A percentile compares a stretch with the other conserved stretches of the same genome.
Conservation (phyloP, 495 filamentous ascomycete genomes). For the Neurospora sublineolata region DNA sequence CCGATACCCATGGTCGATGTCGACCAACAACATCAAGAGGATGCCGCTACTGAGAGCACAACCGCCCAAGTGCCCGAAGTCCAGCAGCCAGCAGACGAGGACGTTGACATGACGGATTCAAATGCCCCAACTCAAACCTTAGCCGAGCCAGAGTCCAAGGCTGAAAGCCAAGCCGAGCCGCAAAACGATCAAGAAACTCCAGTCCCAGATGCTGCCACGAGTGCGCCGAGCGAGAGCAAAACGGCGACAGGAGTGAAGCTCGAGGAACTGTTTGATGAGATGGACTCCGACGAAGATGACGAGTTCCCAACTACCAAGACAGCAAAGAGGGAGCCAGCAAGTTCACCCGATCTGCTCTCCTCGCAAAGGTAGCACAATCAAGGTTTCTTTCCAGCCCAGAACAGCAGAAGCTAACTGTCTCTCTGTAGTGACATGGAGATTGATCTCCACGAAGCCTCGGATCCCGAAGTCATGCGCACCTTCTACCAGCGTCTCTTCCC, state of each 20-base stretch:
- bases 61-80: not conserved
- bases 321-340: constrained; percentile 15
- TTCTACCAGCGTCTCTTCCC: constrained; percentile 97
- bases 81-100: constrained; percentile 4
- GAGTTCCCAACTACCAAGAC: constrained; percentile 49
- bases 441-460: constrained; percentile 33
- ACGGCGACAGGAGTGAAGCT: constrained; percentile 48
- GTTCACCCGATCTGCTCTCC: constrained; percentile 18
- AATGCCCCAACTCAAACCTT: not conserved
- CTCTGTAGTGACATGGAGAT: not conserved
- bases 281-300: constrained; percentile 67
- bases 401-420: not conserved
- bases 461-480: constrained; percentile 71
- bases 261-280: constrained; percentile 70
- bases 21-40: not conserved
- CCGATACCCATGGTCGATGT: constrained; percentile 7
- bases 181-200: not conserved
- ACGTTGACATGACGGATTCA: constrained; percentile 10
- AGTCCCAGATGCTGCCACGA: not conserved
- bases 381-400: not conserved
- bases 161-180: not conserved
- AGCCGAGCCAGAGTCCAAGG: not conserved
- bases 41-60: not conserved
- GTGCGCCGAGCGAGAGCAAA: constrained; percentile 11
- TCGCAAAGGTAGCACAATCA: constrained; percentile 18